These are phyloP conservation scores for Mallotus repandus DNA, from an alignment of 441 rosid genomes.

Conservation along the genomic window DNA sequence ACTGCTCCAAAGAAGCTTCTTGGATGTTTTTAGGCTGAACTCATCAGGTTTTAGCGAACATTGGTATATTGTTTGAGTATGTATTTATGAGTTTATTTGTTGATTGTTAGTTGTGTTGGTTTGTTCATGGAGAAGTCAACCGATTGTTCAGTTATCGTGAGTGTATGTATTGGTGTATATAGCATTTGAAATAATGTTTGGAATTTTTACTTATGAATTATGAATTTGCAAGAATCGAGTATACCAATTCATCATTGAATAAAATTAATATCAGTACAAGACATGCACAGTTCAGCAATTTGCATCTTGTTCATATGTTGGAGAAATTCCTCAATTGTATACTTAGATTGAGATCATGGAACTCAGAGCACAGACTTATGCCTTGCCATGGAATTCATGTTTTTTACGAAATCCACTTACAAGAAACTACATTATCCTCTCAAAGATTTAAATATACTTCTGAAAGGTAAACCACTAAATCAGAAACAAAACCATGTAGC, in stretches of 20 bases:
- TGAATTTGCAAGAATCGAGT: constrained; percentile 28
- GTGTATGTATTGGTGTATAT: constrained; percentile 21
- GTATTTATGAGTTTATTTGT: constrained; percentile 22
- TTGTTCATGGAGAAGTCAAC: constrained; percentile 22
- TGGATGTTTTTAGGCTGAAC: constrained; percentile 40
- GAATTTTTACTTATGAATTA: neutral
- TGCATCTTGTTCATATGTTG: too few species aligned
- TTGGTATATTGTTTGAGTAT: constrained; percentile 19
- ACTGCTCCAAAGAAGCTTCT: constrained; percentile 72
- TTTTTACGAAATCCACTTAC: neutral
- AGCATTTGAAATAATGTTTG: constrained; percentile 16
- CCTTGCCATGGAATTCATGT: neutral
- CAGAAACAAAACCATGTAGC: neutral
- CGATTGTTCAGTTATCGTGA: constrained; percentile 21
- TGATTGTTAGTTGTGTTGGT: constrained; percentile 29
- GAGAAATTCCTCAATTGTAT: too few species aligned
- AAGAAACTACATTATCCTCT: neutral
- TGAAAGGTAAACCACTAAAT: neutral
- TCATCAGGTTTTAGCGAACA: constrained; percentile 15
- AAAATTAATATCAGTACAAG: too few species aligned
- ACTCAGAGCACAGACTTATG: neutral
- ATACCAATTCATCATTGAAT: neutral
- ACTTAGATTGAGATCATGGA: neutral
- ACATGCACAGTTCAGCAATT: too few species aligned
- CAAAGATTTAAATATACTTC: neutral